Percentiles rank a stretch among this genome's conserved stretches.
These are phyloP conservation scores for Hanseniaspora sp. DNA, from an alignment of 1,139 yeast species.

Conservation along the genomic window DNA sequence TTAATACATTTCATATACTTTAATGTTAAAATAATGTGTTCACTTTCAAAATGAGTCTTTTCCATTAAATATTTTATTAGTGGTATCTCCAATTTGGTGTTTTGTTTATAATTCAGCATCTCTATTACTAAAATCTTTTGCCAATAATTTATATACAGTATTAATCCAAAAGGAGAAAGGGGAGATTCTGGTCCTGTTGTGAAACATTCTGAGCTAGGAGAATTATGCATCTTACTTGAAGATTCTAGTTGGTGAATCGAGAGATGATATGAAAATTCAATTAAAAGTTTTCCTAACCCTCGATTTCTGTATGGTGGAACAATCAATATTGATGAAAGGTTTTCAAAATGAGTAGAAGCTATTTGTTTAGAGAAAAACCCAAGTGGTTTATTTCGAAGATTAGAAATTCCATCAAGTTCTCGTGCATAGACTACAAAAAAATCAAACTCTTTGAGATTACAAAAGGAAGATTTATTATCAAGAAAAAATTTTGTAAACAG, in stretches of 20 bases:
- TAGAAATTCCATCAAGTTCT: constrained; percentile 16
- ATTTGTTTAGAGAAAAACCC: constrained; percentile 89
- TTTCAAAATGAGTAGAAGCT: constrained; percentile 72
- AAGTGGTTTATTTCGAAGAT: constrained; percentile 42
- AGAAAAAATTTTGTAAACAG: constrained; percentile 77
- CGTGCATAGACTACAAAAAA: constrained; percentile 61
- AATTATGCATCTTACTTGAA: not conserved
- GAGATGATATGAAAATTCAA: constrained; percentile 70
- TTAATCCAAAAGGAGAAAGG: constrained; percentile 65
- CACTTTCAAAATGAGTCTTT: constrained; percentile 57
- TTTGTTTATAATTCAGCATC: constrained; percentile 33
- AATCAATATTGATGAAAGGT: constrained; percentile 78
- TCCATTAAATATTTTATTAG: constrained; percentile 45
- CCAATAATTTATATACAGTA: constrained; percentile 74
- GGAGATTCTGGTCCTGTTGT: constrained; percentile 90
- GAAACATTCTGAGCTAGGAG: constrained; percentile 21
- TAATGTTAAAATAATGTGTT: constrained; percentile 56
- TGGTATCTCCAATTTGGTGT: constrained; percentile 26
- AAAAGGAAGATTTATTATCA: constrained; percentile 84
- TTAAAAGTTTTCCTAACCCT: constrained; percentile 64
- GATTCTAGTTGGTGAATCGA: constrained; percentile 32
- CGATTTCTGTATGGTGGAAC: constrained; percentile 86
- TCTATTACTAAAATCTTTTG: constrained; percentile 39
- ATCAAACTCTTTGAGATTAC: constrained; percentile 65
- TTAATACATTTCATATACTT: constrained; percentile 48